These are phyloP conservation scores for Cercospora zeae-maydis DNA, from an alignment of 2,329 filamentous ascomycete species.

Conservation along the genomic window DNA sequence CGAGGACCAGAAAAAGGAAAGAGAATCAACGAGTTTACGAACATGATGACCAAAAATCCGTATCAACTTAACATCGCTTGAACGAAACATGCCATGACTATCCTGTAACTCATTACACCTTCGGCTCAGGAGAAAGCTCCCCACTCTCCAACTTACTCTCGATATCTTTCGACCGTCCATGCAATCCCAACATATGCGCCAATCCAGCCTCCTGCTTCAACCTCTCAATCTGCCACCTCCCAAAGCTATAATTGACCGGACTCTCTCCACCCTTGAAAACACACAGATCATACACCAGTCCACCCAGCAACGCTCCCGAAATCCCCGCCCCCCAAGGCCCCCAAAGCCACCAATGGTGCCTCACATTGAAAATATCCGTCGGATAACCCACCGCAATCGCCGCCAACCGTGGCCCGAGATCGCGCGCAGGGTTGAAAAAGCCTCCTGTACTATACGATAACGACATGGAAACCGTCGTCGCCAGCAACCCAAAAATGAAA, in stretches of 20 bases:
- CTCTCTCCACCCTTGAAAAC: constrained; percentile 51
- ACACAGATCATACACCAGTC: constrained; percentile 49
- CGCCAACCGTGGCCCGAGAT: constrained; percentile 51
- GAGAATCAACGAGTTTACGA: background rate
- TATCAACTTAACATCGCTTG: background rate
- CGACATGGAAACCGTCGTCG: constrained; percentile 38
- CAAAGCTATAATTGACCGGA: constrained; percentile 49
- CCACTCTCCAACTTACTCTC: constrained; percentile 21
- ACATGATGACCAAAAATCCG: background rate
- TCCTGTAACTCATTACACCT: constrained; percentile 6
- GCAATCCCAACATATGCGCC: constrained; percentile 19
- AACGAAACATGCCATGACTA: background rate
- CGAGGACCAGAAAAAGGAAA: background rate
- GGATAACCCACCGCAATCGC: constrained; percentile 47
- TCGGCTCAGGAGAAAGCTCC: constrained; percentile 13
- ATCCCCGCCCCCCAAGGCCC: constrained; percentile 44
- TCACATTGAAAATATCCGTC: constrained; percentile 32
- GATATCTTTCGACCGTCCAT: constrained; percentile 17
- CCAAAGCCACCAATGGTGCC: constrained; percentile 48
- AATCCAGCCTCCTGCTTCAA: constrained; percentile 24
- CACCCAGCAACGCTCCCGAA: constrained; percentile 44
- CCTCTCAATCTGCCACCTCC: constrained; percentile 26
- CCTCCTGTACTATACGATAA: constrained; percentile 49
- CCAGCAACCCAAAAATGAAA: constrained; percentile 48
- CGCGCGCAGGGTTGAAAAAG: constrained; percentile 49